phyloP scores from a whole-genome alignment of 768 basidiomycete species.

The Lactarius deliciosus region DNA sequence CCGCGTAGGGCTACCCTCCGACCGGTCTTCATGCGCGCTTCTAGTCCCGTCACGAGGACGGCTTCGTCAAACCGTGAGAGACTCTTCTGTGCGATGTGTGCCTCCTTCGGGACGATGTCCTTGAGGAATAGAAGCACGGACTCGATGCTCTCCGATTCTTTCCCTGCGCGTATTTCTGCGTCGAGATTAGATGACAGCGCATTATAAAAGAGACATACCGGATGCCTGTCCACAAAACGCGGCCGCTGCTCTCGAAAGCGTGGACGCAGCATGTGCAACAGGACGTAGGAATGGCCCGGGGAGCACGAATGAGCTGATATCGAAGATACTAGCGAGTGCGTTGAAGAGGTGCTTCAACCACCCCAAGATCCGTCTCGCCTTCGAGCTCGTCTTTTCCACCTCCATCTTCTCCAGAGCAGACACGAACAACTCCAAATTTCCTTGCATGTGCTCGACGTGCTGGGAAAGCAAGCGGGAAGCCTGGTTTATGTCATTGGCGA shows the following conservation, averaged over 20 bases:
- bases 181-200: not conserved
- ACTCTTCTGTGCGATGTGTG: no score
- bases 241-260: conserved; percentile 14
- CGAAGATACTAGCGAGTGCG: conserved; percentile 10
- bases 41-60: no score
- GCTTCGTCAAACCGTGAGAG: no score
- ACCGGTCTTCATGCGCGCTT: no score
- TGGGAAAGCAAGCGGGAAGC: conserved; percentile 8
- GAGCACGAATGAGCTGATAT: not conserved
- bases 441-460: not conserved
- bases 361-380: conserved; percentile 2
- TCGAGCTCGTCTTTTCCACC: conserved; percentile 5
- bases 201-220: conserved; percentile 6
- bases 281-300: no score
- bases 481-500: conserved; percentile 4
- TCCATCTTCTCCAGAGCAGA: conserved; percentile 15
- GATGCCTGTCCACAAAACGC: not conserved
- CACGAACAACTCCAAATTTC: not conserved
- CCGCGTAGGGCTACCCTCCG: no score
- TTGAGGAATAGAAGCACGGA: not conserved
- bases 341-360: conserved; percentile 18
- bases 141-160: conserved; percentile 15
- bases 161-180: conserved; percentile 9
- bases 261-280: conserved; percentile 3
- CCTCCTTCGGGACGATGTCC: no score